Evolutionary conservation across 2,329 filamentous ascomycete species (phyloP).

Genomic region (Diaporthe ampelina): DNA sequence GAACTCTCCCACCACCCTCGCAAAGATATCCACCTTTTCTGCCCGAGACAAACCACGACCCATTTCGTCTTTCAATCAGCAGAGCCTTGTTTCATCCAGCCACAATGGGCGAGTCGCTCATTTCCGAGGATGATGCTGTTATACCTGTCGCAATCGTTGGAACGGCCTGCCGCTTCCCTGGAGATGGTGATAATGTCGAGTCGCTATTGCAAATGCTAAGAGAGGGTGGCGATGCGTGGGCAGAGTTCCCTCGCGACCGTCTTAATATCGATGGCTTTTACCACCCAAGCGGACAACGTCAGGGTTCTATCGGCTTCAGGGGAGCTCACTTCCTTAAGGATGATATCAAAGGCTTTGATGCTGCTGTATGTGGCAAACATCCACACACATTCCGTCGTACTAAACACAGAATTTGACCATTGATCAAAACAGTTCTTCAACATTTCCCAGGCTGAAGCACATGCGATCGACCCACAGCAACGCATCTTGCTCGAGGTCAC

Average conservation of each 20-base stretch:
- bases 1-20: background rate
- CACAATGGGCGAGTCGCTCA: conserved; percentile 6
- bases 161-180: conserved; percentile 75
- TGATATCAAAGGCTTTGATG: conserved; percentile 63
- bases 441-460: conserved; percentile 63
- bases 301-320: conserved; percentile 51
- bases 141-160: conserved; percentile 75
- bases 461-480: conserved; percentile 67
- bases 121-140: conserved; percentile 34
- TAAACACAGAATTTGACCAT: background rate
- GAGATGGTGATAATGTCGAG: conserved; percentile 68
- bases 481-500: conserved; percentile 65
- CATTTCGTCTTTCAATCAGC: background rate
- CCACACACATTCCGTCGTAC: background rate
- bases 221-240: conserved; percentile 76
- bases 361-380: conserved; percentile 55
- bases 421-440: conserved; percentile 62
- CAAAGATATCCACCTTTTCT: background rate
- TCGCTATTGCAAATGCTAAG: conserved; percentile 78
- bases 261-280: conserved; percentile 78
- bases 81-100: background rate
- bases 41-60: background rate
- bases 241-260: conserved; percentile 73
- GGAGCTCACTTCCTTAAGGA: conserved; percentile 66
- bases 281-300: conserved; percentile 74